These are phyloP conservation scores for Blastocladiella emersonii DNA, from an alignment of 371 early-diverging fungal genomes.

Conservation along the genomic window DNA sequence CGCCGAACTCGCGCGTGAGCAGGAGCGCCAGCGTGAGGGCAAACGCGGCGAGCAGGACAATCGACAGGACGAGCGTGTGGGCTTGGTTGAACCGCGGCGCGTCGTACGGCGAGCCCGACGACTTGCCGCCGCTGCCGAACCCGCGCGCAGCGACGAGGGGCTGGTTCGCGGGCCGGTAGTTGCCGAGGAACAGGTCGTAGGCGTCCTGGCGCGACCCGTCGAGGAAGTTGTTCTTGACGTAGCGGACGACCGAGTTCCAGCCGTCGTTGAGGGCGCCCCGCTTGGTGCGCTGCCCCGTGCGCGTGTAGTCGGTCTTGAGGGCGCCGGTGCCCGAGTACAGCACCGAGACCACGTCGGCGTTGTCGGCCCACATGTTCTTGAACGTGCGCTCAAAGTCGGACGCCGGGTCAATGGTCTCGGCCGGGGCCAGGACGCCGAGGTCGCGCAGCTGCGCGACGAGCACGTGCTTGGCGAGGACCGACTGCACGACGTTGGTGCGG, in stretches of 20 bases:
- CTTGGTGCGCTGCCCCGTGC: constrained; percentile 76
- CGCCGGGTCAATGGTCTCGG: constrained; percentile 36
- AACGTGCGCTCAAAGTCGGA: constrained; percentile 5
- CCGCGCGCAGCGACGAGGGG: neutral
- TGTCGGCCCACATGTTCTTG: constrained; percentile 85
- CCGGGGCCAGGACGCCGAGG: constrained; percentile 37
- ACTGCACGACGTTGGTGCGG: constrained; percentile 16
- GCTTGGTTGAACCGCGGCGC: neutral
- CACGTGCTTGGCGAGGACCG: constrained; percentile 14
- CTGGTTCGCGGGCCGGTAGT: constrained; percentile 27
- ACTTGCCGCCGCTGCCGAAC: neutral
- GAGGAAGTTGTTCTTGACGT: constrained; percentile 80
- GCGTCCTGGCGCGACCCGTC: constrained; percentile 86
- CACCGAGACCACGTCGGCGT: constrained; percentile 91
- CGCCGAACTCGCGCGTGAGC: neutral
- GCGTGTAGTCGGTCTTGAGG: constrained; percentile 91
- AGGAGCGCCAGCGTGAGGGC: neutral
- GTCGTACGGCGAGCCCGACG: neutral
- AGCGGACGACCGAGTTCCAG: constrained; percentile 67
- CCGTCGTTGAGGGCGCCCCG: constrained; percentile 71
- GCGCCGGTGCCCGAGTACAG: constrained; percentile 98
- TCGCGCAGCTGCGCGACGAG: constrained; percentile 50
- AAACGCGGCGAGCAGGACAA: neutral
- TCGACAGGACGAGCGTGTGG: neutral
- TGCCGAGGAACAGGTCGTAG: constrained; percentile 65